Conservation (phyloP, 345 rosid genomes). For the Cardamine resedifolia region DNA sequence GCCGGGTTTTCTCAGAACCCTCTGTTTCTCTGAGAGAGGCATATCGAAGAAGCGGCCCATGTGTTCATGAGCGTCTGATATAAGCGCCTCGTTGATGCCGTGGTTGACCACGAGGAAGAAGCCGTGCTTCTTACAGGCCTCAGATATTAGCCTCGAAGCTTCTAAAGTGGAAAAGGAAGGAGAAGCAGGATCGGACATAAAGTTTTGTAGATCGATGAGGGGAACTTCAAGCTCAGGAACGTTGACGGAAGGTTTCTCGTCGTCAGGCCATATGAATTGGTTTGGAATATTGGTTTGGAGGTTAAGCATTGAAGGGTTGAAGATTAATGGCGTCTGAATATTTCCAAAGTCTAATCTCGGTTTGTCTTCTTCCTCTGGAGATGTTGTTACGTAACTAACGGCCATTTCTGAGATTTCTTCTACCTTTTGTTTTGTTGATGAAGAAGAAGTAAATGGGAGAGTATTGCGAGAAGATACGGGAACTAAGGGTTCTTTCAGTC, state of each 20-base stretch:
- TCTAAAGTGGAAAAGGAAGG: conserved; percentile 43
- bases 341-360: conserved; percentile 39
- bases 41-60: conserved; percentile 69
- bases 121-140: conserved; percentile 79
- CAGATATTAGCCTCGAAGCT: conserved; percentile 62
- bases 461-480: conserved; percentile 26
- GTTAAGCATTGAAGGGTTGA: conserved; percentile 66
- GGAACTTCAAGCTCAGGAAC: conserved; percentile 76
- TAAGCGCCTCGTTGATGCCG: conserved; percentile 61
- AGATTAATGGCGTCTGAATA: conserved; percentile 48
- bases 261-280: conserved; percentile 91
- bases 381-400: conserved; percentile 40
- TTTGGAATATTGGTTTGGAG: conserved; percentile 56
- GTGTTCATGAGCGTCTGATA: conserved; percentile 60
- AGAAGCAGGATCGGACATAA: conserved; percentile 41
- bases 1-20: conserved; percentile 67
- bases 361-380: conserved; percentile 31
- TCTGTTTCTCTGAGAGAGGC: conserved; percentile 67
- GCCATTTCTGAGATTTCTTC: conserved; percentile 40
- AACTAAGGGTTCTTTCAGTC: conserved; percentile 11
- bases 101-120: conserved; percentile 90
- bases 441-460: conserved; percentile 1
- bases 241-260: conserved; percentile 56
- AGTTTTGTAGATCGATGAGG: conserved; percentile 59
- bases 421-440: not conserved